Percentiles rank a stretch among this genome's conserved stretches.
Conservation (phyloP, 2,329 filamentous ascomycete genomes). For the Cytospora chrysosperma region DNA sequence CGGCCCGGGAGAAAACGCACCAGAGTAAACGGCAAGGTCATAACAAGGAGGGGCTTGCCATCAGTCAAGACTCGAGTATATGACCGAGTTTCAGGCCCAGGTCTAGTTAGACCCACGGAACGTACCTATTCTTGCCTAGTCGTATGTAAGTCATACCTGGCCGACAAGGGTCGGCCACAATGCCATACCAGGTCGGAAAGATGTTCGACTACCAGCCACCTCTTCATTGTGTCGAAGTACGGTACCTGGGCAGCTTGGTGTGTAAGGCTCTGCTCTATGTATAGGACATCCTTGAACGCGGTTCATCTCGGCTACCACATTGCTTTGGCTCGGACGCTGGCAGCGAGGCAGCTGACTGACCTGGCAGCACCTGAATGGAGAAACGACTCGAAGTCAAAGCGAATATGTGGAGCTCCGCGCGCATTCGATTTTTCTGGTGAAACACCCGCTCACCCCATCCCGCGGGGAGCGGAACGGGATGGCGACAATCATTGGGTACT, state of each 20-base stretch:
- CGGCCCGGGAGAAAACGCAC: not conserved
- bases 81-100: not conserved
- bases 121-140: not conserved
- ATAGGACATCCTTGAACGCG: not conserved
- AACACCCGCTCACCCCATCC: not conserved
- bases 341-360: too few species aligned
- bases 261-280: not conserved
- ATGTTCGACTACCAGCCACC: too few species aligned
- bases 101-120: not conserved
- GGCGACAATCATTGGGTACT: not conserved
- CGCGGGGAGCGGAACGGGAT: not conserved
- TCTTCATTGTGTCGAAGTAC: not conserved
- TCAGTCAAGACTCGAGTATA: not conserved
- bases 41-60: not conserved
- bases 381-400: not conserved
- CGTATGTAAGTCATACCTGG: too few species aligned
- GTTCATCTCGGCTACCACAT: not conserved
- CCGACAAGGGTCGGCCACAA: not conserved
- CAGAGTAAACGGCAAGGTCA: not conserved
- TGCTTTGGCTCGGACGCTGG: not conserved
- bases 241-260: not conserved
- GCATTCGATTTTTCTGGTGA: not conserved
- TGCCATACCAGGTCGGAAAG: too few species aligned
- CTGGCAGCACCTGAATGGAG: not conserved
- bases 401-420: not conserved